A percentile compares a stretch with the other conserved stretches of the same genome.
Evolutionary conservation across 805 yeast genomes (phyloP).

Genomic region (Cyberlindnera mrakii): DNA sequence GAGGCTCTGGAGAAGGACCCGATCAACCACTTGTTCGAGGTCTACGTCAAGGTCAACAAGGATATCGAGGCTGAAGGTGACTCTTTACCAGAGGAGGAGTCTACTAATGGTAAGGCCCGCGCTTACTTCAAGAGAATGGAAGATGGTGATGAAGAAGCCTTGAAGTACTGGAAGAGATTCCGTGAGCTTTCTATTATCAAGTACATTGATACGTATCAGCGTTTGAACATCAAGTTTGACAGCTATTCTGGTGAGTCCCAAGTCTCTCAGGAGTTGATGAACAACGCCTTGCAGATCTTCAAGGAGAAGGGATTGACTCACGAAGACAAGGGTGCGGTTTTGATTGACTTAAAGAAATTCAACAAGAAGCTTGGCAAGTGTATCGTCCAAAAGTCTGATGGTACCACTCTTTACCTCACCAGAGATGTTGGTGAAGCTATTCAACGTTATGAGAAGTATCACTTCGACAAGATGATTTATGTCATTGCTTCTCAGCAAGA

Average conservation of each 20-base stretch:
- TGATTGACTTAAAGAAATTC: conserved; percentile 78
- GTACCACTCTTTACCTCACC: conserved; percentile 88
- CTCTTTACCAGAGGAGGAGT: conserved; percentile 35
- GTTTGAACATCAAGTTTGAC: conserved; percentile 86
- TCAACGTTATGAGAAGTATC: conserved; percentile 75
- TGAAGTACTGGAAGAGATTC: conserved; percentile 77
- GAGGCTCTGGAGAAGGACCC: conserved; percentile 70
- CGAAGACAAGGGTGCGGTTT: conserved; percentile 86
- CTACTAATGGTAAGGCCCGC: conserved; percentile 80
- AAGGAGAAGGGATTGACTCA: conserved; percentile 64
- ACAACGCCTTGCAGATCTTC: conserved; percentile 55
- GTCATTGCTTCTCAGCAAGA: conserved; percentile 97
- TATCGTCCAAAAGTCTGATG: conserved; percentile 89
- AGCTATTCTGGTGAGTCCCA: conserved; percentile 94
- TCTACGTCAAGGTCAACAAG: conserved; percentile 80
- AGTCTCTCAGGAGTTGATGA: conserved; percentile 70
- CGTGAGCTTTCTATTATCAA: conserved; percentile 85
- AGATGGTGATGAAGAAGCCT: conserved; percentile 80
- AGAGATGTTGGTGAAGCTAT: conserved; percentile 97
- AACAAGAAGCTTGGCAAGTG: conserved; percentile 92
- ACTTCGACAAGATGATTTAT: conserved; percentile 93
- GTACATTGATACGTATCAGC: conserved; percentile 82
- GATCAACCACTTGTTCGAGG: conserved; percentile 89
- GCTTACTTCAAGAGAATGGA: conserved; percentile 87
- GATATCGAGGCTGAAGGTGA: conserved; percentile 60